phyloP scores from a whole-genome alignment of 345 rosid species.

The Eucalyptus globulus region DNA sequence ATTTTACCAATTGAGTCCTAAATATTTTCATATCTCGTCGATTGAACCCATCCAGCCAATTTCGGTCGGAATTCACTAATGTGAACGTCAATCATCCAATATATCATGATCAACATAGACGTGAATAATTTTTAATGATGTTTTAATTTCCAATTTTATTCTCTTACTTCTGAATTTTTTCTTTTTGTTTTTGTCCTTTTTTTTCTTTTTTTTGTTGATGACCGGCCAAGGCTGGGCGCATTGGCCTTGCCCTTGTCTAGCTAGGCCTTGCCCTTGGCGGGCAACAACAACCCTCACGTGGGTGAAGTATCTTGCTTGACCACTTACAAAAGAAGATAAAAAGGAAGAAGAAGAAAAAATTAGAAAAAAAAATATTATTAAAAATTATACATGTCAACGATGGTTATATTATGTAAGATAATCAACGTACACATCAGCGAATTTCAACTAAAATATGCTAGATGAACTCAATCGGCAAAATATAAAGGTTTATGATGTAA shows the following conservation, averaged over 20 bases:
- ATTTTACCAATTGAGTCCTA: accelerated
- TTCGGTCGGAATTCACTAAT: accelerated
- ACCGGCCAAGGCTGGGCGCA: too few relatives aligned
- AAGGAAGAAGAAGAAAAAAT: too few relatives aligned
- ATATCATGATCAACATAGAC: accelerated
- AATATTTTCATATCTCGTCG: accelerated
- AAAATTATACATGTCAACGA: accelerated
- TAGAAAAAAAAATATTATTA: accelerated
- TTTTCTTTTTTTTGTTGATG: too few relatives aligned
- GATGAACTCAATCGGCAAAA: not conserved
- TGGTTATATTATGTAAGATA: accelerated
- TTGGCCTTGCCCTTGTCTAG: accelerated
- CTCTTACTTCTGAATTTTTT: too few relatives aligned
- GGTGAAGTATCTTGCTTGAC: too few relatives aligned
- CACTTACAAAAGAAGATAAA: too few relatives aligned
- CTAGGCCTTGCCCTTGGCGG: too few relatives aligned
- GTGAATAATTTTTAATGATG: too few relatives aligned
- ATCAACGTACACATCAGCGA: accelerated
- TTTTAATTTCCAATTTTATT: too few relatives aligned
- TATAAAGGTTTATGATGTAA: accelerated
- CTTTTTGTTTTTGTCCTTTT: too few relatives aligned
- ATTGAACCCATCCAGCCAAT: accelerated
- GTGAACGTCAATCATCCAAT: accelerated
- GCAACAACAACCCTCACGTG: too few relatives aligned
- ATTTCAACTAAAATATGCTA: not conserved